Conservation (phyloP, 257 asterid genomes). For the Misopates orontium region DNA sequence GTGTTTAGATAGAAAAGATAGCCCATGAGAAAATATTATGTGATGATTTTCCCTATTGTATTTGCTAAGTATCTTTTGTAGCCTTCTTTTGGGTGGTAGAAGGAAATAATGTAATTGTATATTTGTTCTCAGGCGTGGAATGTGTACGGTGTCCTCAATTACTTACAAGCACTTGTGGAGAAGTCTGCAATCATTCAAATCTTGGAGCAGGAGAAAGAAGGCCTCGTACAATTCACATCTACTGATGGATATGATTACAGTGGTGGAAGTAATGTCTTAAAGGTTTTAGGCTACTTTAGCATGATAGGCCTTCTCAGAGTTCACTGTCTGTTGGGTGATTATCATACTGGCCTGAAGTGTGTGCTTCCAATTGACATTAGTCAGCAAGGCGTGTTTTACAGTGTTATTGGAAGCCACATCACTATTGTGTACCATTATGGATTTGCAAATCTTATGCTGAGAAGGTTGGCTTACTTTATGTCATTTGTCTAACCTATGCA, state of each 20-base stretch:
- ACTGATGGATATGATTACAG: slow-evolving; percentile 91
- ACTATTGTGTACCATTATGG: slow-evolving; percentile 90
- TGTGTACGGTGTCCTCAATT: slow-evolving; percentile 94
- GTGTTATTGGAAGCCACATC: slow-evolving; percentile 93
- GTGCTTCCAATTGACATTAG: slow-evolving; percentile 79
- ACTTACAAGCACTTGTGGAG: slow-evolving; percentile 92
- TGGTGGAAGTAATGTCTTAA: slow-evolving; percentile 98
- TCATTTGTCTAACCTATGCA: background rate
- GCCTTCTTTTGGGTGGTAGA: background rate
- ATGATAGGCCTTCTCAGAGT: slow-evolving; percentile 98
- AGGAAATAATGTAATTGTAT: background rate
- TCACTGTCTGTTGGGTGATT: slow-evolving; percentile 97
- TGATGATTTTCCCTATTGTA: background rate
- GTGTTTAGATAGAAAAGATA: background rate
- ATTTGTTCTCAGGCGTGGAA: slow-evolving; percentile 75
- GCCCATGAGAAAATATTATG: background rate
- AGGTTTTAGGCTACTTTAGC: slow-evolving; percentile 94
- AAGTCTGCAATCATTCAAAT: slow-evolving; percentile 82
- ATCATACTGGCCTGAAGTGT: slow-evolving; percentile 93
- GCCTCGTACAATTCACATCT: slow-evolving; percentile 85
- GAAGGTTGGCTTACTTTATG: slow-evolving; percentile 54
- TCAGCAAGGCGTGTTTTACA: slow-evolving; percentile 87
- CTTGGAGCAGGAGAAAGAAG: slow-evolving; percentile 87
- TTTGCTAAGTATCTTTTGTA: background rate
- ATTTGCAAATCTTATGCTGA: slow-evolving; percentile 92